Conservation (phyloP, 2,329 filamentous ascomycete genomes). For the Torrubiella hemipterigena region DNA sequence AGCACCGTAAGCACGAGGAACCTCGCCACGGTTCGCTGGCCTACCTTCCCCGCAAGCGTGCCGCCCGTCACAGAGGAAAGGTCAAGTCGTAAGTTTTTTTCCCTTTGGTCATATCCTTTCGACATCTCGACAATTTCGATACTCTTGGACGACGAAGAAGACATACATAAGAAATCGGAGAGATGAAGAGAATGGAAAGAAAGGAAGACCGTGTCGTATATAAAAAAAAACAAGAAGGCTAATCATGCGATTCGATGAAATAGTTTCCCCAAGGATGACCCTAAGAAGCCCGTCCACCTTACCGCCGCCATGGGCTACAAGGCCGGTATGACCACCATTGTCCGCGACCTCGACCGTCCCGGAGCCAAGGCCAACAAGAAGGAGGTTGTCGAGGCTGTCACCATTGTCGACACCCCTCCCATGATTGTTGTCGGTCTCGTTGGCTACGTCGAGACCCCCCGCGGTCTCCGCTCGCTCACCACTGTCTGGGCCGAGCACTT, state of each 20-base stretch:
- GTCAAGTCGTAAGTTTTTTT: slow-evolving; percentile 77
- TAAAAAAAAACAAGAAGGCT: slow-evolving; percentile 13
- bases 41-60: slow-evolving; percentile 82
- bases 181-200: neutral
- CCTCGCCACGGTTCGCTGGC: slow-evolving; percentile 91
- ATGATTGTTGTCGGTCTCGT: slow-evolving; percentile 99
- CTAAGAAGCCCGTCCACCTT: slow-evolving; percentile 98
- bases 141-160: slow-evolving; percentile 2
- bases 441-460: slow-evolving; percentile 99
- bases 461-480: slow-evolving; percentile 96
- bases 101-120: neutral
- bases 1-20: slow-evolving; percentile 59
- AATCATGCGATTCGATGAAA: slow-evolving; percentile 13
- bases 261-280: slow-evolving; percentile 99
- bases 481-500: slow-evolving; percentile 99
- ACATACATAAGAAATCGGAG: neutral
- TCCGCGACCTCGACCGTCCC: slow-evolving; percentile 97
- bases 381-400: slow-evolving; percentile 83
- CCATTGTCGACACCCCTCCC: slow-evolving; percentile 85
- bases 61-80: slow-evolving; percentile 88
- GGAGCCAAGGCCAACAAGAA: slow-evolving; percentile 99
- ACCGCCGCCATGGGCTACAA: slow-evolving; percentile 99
- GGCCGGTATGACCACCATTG: slow-evolving; percentile 99
- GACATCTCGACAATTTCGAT: slow-evolving; percentile 2
- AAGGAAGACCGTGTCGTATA: slow-evolving; percentile 6